These are phyloP conservation scores for Gilbertella persicaria DNA, from an alignment of 371 early-diverging fungal genomes.

Conservation along the genomic window DNA sequence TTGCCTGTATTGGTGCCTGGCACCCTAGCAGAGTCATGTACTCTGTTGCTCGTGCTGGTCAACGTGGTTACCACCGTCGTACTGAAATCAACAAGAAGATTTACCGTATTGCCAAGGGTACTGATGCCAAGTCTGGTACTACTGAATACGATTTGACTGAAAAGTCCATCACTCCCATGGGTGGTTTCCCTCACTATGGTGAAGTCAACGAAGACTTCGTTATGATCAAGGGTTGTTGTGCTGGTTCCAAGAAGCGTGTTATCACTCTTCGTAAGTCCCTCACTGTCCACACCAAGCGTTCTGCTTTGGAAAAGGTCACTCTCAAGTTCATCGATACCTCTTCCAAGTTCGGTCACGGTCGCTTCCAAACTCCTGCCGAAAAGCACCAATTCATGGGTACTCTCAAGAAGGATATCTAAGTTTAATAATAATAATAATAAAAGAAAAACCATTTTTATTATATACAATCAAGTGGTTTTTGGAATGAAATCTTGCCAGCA, in stretches of 20 bases:
- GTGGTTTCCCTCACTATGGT: conserved; percentile 99
- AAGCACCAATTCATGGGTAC: conserved; percentile 96
- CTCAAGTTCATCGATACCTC: conserved; percentile 99
- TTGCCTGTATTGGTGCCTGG: conserved; percentile 99
- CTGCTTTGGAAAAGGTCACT: conserved; percentile 93
- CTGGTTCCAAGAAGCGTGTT: conserved; percentile 98
- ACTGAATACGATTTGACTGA: conserved; percentile 99
- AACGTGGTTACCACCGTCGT: conserved; percentile 99
- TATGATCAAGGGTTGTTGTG: conserved; percentile 99
- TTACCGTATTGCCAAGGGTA: conserved; percentile 97
- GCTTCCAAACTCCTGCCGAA: conserved; percentile 99
- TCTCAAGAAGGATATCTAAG: conserved; percentile 82
- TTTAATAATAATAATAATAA: not conserved
- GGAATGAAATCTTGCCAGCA: conserved; percentile 44
- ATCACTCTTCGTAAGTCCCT: conserved; percentile 99
- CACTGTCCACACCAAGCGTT: conserved; percentile 90
- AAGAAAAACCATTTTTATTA: no score
- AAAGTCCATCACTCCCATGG: conserved; percentile 98
- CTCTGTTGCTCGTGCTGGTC: conserved; percentile 99
- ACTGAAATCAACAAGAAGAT: conserved; percentile 99
- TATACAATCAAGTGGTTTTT: conserved; percentile 31
- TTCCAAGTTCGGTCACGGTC: conserved; percentile 99
- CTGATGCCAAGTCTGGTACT: conserved; percentile 82
- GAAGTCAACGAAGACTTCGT: conserved; percentile 97
- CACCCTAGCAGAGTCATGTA: conserved; percentile 99